Percentiles rank a stretch among this genome's conserved stretches.
Evolutionary conservation across 192 early-diverging fungal species (phyloP).

Genomic region (Backusella westeae): DNA sequence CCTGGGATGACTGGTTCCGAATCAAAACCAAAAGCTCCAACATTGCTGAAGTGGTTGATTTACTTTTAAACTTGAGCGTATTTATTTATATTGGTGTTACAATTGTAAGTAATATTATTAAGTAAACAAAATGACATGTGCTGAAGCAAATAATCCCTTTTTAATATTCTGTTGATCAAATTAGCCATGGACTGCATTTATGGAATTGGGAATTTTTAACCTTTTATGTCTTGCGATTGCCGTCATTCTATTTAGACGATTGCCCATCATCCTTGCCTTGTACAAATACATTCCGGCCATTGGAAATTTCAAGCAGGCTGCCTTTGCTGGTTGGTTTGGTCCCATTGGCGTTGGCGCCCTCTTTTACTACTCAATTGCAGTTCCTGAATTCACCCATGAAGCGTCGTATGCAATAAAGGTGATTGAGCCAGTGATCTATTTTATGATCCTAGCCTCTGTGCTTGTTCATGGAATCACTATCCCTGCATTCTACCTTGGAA

Average conservation of each 20-base stretch:
- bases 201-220: slow-evolving; percentile 62
- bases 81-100: slow-evolving; percentile 84
- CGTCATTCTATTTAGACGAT: slow-evolving; percentile 68
- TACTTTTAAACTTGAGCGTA: slow-evolving; percentile 75
- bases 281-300: slow-evolving; percentile 67
- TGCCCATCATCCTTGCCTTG: slow-evolving; percentile 62
- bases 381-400: slow-evolving; percentile 2
- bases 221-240: slow-evolving; percentile 53
- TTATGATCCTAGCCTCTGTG: slow-evolving; percentile 73
- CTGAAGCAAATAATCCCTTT: too few species aligned
- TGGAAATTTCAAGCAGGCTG: slow-evolving; percentile 61
- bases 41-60: slow-evolving; percentile 60
- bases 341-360: slow-evolving; percentile 70
- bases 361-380: slow-evolving; percentile 41
- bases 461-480: slow-evolving; percentile 81
- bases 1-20: slow-evolving; percentile 92
- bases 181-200: slow-evolving; percentile 64
- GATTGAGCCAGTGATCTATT: slow-evolving; percentile 58
- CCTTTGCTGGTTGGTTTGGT: slow-evolving; percentile 90
- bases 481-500: slow-evolving; percentile 62
- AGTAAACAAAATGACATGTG: neutral
- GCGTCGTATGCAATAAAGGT: slow-evolving; percentile 26
- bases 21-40: slow-evolving; percentile 72
- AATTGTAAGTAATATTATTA: slow-evolving; percentile 34
- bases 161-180: neutral